phyloP scores from a whole-genome alignment of 129 eudicot genomes.

The Flaveria sonorensis region DNA sequence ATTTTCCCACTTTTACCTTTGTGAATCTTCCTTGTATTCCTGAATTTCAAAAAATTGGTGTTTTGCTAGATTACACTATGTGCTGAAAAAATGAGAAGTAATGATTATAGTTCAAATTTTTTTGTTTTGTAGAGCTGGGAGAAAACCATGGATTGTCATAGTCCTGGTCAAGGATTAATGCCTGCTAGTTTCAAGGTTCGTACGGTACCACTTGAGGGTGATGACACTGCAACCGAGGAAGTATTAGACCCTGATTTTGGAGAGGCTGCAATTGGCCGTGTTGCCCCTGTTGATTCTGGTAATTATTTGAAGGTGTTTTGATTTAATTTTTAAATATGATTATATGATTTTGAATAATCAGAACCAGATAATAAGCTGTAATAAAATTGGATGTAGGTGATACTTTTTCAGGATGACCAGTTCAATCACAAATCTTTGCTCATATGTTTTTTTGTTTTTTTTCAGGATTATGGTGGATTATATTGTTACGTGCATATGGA shows the following conservation, averaged over 20 bases:
- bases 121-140: constrained; percentile 77
- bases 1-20: too few species aligned
- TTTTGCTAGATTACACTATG: constrained; percentile 5
- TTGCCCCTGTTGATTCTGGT: constrained; percentile 97
- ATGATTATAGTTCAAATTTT: neutral
- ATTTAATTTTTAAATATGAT: neutral
- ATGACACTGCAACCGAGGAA: constrained; percentile 68
- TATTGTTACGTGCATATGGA: constrained; percentile 75
- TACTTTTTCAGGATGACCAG: too few species aligned
- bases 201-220: constrained; percentile 66
- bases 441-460: too few species aligned
- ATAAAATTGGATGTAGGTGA: neutral
- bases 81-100: neutral
- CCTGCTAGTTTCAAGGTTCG: constrained; percentile 92
- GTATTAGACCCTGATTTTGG: constrained; percentile 88
- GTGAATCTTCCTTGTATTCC: too few species aligned
- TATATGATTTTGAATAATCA: neutral
- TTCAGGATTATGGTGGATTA: constrained; percentile 83
- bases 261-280: constrained; percentile 96
- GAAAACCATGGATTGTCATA: constrained; percentile 89
- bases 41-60: neutral
- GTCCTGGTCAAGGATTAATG: constrained; percentile 95
- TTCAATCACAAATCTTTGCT: too few species aligned
- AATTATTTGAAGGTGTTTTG: neutral
- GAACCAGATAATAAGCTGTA: neutral